Evolutionary conservation across 768 basidiomycete species (phyloP), one percentile per base, ranked within the genome.

Genomic region (Neoboletus brunneissimus): DNA sequence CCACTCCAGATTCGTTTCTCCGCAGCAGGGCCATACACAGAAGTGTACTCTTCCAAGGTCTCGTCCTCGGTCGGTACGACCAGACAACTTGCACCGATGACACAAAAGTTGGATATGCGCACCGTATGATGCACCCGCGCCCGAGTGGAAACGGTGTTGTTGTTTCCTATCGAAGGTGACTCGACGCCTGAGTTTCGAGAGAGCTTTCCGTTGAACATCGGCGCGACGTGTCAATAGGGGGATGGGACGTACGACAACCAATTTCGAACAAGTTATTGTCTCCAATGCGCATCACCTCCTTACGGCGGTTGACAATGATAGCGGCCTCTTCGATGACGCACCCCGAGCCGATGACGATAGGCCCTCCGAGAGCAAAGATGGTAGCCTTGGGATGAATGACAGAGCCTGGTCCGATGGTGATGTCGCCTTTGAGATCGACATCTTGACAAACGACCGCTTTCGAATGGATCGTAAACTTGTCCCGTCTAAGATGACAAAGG

Each of bases 211-310:
- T 40, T 20, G 12, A n/a, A 29, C 22, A 12, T 38, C 11, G 18
- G 25, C 12, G 50, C n/a, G 5, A 47, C 29, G 12, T 4, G 27
- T n/a, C 38, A 23, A 13, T 15, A 16, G 18, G 2, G 15, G 3
- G 13, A 40, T 12, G 13, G 13, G 18, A 85, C 91, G 59, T 66
- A 96, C 96, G 88, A 71, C 88, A 92, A 22, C 90, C 91, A 51
- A 97, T 92, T 74, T 97, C 93, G 65, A 99, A 96, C 55, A 94
- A 76, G 70, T 98, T 98, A 58, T 91, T 86, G 69, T 96, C 87
- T 6, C 96, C 96, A 47, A 99, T 93, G 20, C 87, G 84, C 93
- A 98, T 92, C 35, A 88, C 83, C 66, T 93, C 89, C 65, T 89
- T 93, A 52, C 57, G 89, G 84, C 91, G 80, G 72, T 98, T 98